Base-by-base conservation (phyloP, 2,329 filamentous ascomycete genomes). In the Balansia obtecta region DNA sequence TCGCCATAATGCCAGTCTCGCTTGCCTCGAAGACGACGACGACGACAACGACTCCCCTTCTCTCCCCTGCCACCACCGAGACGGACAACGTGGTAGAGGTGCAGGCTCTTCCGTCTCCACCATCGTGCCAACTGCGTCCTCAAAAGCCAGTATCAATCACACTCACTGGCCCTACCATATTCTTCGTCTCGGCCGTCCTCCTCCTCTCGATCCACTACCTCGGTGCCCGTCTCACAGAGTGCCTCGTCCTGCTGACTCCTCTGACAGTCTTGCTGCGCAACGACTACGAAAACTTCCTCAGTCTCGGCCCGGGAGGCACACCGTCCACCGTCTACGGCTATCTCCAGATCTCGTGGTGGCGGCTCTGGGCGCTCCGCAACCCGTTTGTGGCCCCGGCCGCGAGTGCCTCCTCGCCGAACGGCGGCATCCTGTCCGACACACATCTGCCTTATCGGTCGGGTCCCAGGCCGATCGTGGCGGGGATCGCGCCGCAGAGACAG, bases 401-500 rank as follows among this genome's bases (percentile, higher is more conserved):
- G 1, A 74, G 79, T 5, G 65, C 72, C 37, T 68, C 74, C 13
- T 80, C 82, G 0, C 64, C 73, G 13, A 60, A 62, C 1, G 85
- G 86, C 11, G 39, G 39, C 11, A 78, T 85, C 58, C 74, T 93
- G 27, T 58, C 48, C n/a, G 52, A 53, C 1, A 52, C 60, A 47
- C 64, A 67, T 33, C 71, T 93, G 0, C 80, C 84, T 1, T 73
- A 73, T 51, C 81, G 88, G 0, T 61, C 66, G 3, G 84, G 83
- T 0, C 71, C 75, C 1, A 77, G 86, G 1, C 88, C 88, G 1
- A 63, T 67, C 2, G 83, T 90, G 10, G 77, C 73, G 40, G 88
- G 88, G 46, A 87, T 94, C 52, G 88, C 87, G 1, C 88, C 88
- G 0, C 88, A 95, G 60, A 77, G 88, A 2, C 88, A 94, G 66